Evolutionary conservation across 192 early-diverging fungal species (phyloP).

Genomic region (Coemansia sp.): DNA sequence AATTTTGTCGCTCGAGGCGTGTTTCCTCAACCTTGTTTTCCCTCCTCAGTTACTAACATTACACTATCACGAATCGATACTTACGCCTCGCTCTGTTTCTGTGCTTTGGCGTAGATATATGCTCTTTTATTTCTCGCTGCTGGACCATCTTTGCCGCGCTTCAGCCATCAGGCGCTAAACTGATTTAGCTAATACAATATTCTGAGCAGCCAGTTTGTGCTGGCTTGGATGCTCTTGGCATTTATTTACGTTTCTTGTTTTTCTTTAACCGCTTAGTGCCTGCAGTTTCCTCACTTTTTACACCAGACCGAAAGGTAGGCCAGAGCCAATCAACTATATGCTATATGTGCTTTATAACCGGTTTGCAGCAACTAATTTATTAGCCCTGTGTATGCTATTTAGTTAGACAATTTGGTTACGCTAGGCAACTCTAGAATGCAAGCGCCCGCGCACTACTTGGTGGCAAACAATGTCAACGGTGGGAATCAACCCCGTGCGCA

Average conservation of each 20-base stretch:
- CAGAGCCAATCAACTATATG: background rate
- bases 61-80: slow-evolving; percentile 1
- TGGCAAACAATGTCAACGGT: background rate
- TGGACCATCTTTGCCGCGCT: background rate
- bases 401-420: background rate
- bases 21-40: slow-evolving; percentile 2
- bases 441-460: background rate
- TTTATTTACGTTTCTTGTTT: background rate
- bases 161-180: background rate
- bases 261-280: background rate
- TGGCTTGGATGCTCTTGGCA: background rate
- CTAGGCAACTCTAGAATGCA: background rate
- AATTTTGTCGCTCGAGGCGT: slow-evolving; percentile 12
- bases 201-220: background rate
- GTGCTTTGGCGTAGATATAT: background rate
- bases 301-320: background rate
- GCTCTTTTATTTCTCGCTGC: too few species aligned
- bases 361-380: background rate
- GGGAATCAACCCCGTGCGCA: background rate
- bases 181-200: slow-evolving; percentile 1
- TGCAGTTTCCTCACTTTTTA: background rate
- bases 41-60: background rate
- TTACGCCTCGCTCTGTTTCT: background rate
- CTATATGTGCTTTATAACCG: background rate
- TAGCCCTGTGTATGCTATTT: background rate